Evolutionary conservation across 768 basidiomycete species (phyloP), one percentile per base, ranked within the genome.

Genomic region (Lentinula raphanica): DNA sequence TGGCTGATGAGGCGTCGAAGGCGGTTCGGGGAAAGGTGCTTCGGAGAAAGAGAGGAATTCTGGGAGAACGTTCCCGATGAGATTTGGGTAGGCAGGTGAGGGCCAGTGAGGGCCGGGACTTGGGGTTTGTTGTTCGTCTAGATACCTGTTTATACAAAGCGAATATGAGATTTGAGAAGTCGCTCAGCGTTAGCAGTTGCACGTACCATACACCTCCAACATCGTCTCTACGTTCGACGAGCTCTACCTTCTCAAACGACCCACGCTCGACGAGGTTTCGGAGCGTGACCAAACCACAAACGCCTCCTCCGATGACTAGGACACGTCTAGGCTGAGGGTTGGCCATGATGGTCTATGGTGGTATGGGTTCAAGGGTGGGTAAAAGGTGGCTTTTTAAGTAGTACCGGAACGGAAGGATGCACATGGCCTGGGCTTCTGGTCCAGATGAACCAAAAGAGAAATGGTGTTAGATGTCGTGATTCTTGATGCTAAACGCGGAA

Each of bases 151-250:
- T n/a, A n/a, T n/a, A n/a, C n/a, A n/a, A n/a, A n/a, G 44, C 8
- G 17, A 9, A 54, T 27, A 40, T 49, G 29, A 48, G 44, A 38
- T 7, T 45, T n/a, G 23, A 54, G 21, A 36, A n/a, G 21, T 15
- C 31, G 4, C 12, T n/a, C 17, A 50, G 27, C 13, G 28, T 35
- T 35, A 39, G 19, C 40, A 23, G 11, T 3, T 3, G 13, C 11
- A 9, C 62, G 70, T 35, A 81, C 81, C 81, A 82, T 2, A 80
- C 74, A 29, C 81, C 80, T 2, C 81, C 80, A n/a, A 81, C 69
- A 53, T 80, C 74, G 45, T 73, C 71, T 54, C 75, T 66, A 36
- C 81, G 67, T 66, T 82, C 81, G 4, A 76, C 77, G 0, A 80
- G 66, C 44, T 76, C 74, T 0, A 81, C 79, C 19, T 69, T 67